Conservation (phyloP, 345 rosid species). For the Dimocarpus longan region DNA sequence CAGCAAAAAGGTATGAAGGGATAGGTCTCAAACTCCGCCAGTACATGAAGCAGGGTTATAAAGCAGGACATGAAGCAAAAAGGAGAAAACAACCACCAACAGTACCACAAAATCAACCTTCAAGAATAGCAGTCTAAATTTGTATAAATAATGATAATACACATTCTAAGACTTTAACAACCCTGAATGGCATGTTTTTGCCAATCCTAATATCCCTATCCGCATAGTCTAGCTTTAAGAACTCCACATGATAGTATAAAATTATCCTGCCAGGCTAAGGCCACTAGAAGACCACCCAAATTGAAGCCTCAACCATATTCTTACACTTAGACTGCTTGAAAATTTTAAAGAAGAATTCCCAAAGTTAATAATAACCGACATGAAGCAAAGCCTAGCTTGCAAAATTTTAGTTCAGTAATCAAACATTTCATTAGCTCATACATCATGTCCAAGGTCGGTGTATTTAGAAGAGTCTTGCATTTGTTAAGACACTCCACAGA, state of each 20-base stretch:
- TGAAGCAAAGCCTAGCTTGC: background rate
- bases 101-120: background rate
- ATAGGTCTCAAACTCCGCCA: background rate
- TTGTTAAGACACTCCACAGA: background rate
- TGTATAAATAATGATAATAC: too few species aligned
- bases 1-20: background rate
- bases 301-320: too few species aligned
- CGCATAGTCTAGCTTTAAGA: too few species aligned
- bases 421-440: background rate
- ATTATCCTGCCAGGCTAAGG: background rate
- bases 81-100: background rate
- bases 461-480: background rate
- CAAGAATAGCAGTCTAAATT: background rate
- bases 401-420: background rate
- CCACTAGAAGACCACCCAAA: background rate
- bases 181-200: background rate
- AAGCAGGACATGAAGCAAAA: background rate
- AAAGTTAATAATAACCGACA: background rate
- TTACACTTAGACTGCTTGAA: too few species aligned
- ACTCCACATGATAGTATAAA: background rate
- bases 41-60: background rate
- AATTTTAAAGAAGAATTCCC: background rate
- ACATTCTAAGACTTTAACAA: too few species aligned
- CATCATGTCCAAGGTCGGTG: background rate
- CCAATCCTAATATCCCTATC: background rate